These are phyloP conservation scores for Aspergillus diversus DNA, from an alignment of 495 filamentous ascomycete genomes.

Conservation along the genomic window DNA sequence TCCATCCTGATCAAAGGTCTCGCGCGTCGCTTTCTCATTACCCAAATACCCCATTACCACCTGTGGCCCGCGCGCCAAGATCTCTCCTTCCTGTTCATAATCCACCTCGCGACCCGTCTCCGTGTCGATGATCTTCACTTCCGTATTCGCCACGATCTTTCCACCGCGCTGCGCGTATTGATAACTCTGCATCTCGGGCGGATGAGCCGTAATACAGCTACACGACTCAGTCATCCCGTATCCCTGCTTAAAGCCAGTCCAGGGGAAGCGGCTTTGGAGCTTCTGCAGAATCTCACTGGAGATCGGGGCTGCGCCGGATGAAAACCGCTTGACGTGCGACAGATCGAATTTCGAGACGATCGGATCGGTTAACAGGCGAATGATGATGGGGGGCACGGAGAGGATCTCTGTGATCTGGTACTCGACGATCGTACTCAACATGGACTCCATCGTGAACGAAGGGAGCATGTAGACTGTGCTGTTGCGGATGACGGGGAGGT, in stretches of 20 bases:
- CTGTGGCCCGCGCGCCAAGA: constrained; percentile 58
- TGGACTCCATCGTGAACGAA: constrained; percentile 56
- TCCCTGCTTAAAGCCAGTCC: constrained; percentile 67
- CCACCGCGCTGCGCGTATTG: constrained; percentile 63
- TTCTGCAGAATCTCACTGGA: constrained; percentile 63
- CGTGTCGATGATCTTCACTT: constrained; percentile 62
- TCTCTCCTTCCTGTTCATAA: constrained; percentile 60
- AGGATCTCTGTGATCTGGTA: constrained; percentile 62
- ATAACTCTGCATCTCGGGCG: constrained; percentile 54
- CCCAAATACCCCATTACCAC: constrained; percentile 63
- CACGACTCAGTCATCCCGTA: constrained; percentile 75
- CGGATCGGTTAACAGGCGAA: constrained; percentile 66
- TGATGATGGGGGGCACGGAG: constrained; percentile 71
- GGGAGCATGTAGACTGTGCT: constrained; percentile 62
- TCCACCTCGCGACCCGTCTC: constrained; percentile 49
- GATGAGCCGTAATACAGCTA: constrained; percentile 63
- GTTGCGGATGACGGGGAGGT: constrained; percentile 61
- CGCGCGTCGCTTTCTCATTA: constrained; percentile 56
- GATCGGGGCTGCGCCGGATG: constrained; percentile 66
- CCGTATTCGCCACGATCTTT: constrained; percentile 59
- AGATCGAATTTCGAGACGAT: constrained; percentile 66
- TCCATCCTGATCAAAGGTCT: constrained; percentile 63
- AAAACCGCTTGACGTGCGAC: constrained; percentile 53
- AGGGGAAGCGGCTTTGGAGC: constrained; percentile 59
- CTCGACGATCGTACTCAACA: constrained; percentile 57